Evolutionary conservation across 352 stramenopile genomes (phyloP).

Genomic region (Pythium brachiatum): DNA sequence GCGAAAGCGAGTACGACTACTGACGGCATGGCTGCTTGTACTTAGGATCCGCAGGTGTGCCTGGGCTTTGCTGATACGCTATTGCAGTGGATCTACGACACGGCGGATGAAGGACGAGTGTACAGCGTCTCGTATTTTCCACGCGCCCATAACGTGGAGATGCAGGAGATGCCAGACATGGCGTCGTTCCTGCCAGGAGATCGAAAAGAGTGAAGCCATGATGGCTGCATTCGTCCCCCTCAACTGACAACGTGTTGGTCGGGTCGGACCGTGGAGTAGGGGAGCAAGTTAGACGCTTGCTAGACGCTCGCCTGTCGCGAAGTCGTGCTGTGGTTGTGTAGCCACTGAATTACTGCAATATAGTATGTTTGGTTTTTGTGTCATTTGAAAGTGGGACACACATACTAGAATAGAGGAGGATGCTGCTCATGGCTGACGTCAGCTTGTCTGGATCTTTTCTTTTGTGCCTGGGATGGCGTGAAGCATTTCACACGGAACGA

Average conservation of each 20-base stretch:
- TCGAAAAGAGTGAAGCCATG: slow-evolving; percentile 16
- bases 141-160: slow-evolving; percentile 45
- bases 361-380: background rate
- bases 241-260: slow-evolving; percentile 10
- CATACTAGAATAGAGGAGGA: background rate
- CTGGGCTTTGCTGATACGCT: slow-evolving; percentile 63
- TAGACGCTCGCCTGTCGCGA: background rate
- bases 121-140: slow-evolving; percentile 55
- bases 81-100: slow-evolving; percentile 58
- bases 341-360: background rate
- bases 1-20: background rate
- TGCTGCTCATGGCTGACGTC: background rate
- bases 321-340: background rate
- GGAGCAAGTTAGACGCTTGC: background rate
- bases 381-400: no score
- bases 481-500: slow-evolving; percentile 7
- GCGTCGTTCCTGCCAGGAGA: slow-evolving; percentile 34
- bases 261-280: background rate
- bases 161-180: slow-evolving; percentile 22
- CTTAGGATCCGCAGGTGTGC: slow-evolving; percentile 52
- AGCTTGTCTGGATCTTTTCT: background rate
- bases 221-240: slow-evolving; percentile 9
- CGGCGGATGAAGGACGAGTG: slow-evolving; percentile 33
- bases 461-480: slow-evolving; percentile 2
- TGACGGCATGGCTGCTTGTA: background rate